Evolutionary conservation across 139 green algal genomes (phyloP), one percentile per base, ranked within the genome.

Genomic region (Picochlorum costavermella): DNA sequence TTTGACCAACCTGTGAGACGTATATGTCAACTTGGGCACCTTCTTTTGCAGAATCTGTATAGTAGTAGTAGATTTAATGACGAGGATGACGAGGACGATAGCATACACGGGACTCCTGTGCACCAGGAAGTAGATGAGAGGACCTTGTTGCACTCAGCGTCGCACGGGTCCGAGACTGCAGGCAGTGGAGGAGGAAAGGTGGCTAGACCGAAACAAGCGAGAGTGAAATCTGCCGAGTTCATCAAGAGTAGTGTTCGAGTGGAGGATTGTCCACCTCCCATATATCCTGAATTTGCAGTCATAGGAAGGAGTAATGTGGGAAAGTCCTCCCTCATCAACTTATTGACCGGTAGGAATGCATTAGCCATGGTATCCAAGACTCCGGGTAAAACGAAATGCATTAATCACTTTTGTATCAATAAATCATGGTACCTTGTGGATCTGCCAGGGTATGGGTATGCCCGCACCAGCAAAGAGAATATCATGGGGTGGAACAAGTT

Each of bases 381-480:
- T 45, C 92, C 92, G 60, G 91, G 91, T 61, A 98, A 97, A 71
- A 98, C 92, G 8, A 74, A 74, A 25, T 88, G 79, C 66, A 98
- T 98, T 69, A 98, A 98, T 70, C 92, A 98, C 68, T 98, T 96
- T 65, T 64, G 95, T 3, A 95, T 98, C 70, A 98, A 98, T 75
- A 68, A 84, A 58, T 71, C 26, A 4, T 98, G 89, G 89, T 97
- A 95, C 74, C 68, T 98, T 17, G 92, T 98, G 14, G 92, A 98
- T 66, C 72, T 97, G 11, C 92, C 92, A 5, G 92, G 91, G 2
- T 97, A 97, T 60, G 91, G 91, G 5, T 95, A 87, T 70, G 86
- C 90, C 1, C 68, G 78, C 23, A 66, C 69, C 2, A 71, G 69
- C 31, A 75, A 84, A 48, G 57, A 66, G 4, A 76, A 64, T 4